Conservation (phyloP, 768 basidiomycete genomes). For the Mycena indigotica region DNA sequence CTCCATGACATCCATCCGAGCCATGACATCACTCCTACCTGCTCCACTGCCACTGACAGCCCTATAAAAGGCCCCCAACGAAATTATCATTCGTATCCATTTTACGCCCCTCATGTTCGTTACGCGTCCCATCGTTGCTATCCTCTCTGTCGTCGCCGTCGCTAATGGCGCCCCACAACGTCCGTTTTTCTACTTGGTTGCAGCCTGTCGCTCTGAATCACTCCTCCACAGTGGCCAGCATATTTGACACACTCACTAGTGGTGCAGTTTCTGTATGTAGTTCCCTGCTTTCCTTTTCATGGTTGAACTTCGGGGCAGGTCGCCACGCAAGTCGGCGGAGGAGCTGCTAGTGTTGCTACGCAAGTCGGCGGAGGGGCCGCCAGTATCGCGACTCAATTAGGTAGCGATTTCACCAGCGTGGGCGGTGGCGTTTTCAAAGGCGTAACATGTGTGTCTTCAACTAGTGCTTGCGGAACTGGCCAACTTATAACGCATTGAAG, state of each 20-base stretch:
- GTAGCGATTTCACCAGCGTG: too few species aligned
- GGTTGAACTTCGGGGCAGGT: conserved; percentile 4
- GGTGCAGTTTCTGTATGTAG: neutral
- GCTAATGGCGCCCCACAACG: conserved; percentile 37
- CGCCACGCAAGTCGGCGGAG: conserved; percentile 28
- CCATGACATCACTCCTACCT: neutral
- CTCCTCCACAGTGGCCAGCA: conserved; percentile 36
- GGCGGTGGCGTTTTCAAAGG: conserved; percentile 38
- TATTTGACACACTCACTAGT: conserved; percentile 25
- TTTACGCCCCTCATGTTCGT: conserved; percentile 40
- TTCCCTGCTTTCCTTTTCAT: neutral
- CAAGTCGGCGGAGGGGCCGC: conserved; percentile 34
- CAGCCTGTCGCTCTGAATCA: neutral
- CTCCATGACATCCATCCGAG: too few species aligned
- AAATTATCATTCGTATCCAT: conserved; percentile 16
- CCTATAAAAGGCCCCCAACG: neutral
- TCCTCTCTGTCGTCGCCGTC: conserved; percentile 36
- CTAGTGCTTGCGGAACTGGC: conserved; percentile 24
- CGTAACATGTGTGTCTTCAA: conserved; percentile 42
- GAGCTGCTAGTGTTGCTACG: conserved; percentile 33
- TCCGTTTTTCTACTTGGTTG: neutral
- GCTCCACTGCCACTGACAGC: too few species aligned
- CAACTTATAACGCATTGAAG: conserved; percentile 34
- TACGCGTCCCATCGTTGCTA: conserved; percentile 35
- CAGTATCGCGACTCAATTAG: conserved; percentile 30